Evolutionary conservation across 192 early-diverging fungal species (phyloP).

Genomic region (Coemansia asiatica): DNA sequence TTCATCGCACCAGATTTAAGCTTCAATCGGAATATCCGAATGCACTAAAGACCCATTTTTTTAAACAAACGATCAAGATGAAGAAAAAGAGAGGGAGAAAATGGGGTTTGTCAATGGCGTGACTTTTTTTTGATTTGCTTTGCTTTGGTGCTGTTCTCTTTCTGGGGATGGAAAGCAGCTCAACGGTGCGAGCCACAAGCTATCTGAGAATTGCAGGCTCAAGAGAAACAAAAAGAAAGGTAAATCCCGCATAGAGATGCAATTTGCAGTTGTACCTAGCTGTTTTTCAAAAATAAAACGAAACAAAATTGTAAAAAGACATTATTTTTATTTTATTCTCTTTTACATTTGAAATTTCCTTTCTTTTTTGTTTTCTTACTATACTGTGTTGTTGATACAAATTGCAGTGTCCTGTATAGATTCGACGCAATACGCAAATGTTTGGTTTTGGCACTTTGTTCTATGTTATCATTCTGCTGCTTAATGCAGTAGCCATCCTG

Average conservation of each 20-base stretch:
- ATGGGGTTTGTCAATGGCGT: background rate
- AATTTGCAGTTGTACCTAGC: too few relatives aligned
- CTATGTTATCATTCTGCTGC: slow-evolving; percentile 74
- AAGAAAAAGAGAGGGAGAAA: background rate
- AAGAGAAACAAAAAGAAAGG: too few relatives aligned
- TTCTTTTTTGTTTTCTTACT: background rate
- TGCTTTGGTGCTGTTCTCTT: too few relatives aligned
- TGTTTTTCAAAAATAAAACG: too few relatives aligned
- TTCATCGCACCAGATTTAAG: background rate
- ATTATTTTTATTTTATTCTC: too few relatives aligned
- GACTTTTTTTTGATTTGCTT: too few relatives aligned
- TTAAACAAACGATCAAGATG: too few relatives aligned
- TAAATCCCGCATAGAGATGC: too few relatives aligned
- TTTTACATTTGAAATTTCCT: background rate
- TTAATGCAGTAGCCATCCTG: slow-evolving; percentile 87
- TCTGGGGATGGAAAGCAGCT: background rate
- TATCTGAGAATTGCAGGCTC: too few relatives aligned
- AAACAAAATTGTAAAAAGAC: background rate
- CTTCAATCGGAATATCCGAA: background rate
- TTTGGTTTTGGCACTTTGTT: slow-evolving; percentile 77
- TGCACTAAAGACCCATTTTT: background rate
- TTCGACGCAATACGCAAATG: slow-evolving; percentile 19
- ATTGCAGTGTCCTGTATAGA: background rate
- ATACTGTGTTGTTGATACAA: background rate
- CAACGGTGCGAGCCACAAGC: too few relatives aligned